phyloP scores from a whole-genome alignment of 2,329 filamentous ascomycete species.

The Ilyonectria sp. region DNA sequence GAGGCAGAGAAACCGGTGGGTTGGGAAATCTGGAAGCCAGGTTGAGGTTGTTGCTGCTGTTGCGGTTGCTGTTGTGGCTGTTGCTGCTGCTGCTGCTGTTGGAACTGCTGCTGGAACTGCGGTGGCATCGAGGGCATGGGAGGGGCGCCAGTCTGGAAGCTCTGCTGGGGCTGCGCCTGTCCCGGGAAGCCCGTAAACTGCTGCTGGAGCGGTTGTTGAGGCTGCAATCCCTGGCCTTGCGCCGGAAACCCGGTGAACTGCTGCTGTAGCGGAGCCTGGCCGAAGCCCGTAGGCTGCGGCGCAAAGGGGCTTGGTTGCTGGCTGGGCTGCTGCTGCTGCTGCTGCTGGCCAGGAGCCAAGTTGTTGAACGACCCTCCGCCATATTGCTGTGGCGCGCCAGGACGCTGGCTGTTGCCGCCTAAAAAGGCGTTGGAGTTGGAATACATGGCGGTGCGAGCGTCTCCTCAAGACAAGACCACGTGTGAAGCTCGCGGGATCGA shows the following conservation, averaged over 20 bases:
- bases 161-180: conserved; percentile 68
- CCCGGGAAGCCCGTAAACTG: conserved; percentile 78
- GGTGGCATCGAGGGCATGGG: conserved; percentile 72
- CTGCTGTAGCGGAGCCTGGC: conserved; percentile 65
- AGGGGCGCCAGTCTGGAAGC: conserved; percentile 73
- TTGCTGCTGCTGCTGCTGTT: conserved; percentile 71
- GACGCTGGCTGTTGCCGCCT: conserved; percentile 82
- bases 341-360: conserved; percentile 60
- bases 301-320: conserved; percentile 71
- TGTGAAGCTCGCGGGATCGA: conserved; percentile 36
- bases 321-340: conserved; percentile 60
- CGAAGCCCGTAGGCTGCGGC: conserved; percentile 74
- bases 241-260: conserved; percentile 74
- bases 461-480: conserved; percentile 31
- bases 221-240: conserved; percentile 68
- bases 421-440: conserved; percentile 90
- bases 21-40: conserved; percentile 58
- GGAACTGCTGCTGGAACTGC: conserved; percentile 72
- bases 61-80: conserved; percentile 65
- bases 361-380: conserved; percentile 62
- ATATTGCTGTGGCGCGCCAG: conserved; percentile 69
- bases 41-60: conserved; percentile 63
- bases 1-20: conserved; percentile 63
- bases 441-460: conserved; percentile 75
- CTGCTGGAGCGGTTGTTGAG: conserved; percentile 73